Base-by-base conservation (phyloP, 1,284 basidiomycete genomes). In the Ceratobasidium papillatum region DNA sequence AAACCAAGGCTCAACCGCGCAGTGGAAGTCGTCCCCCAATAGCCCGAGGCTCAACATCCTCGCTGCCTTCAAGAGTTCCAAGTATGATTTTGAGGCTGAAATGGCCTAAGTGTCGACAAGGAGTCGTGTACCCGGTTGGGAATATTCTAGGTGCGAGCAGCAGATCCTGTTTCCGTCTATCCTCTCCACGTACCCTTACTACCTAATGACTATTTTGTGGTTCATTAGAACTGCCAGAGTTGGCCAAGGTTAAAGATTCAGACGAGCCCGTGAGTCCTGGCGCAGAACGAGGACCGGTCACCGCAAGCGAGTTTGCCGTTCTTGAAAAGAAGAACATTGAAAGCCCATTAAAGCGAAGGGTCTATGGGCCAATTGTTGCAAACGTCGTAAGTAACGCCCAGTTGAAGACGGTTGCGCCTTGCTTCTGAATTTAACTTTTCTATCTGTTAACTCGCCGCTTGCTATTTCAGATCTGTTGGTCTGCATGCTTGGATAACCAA, bases 401-500 rank as follows among this genome's bases (percentile, higher is more conserved):
- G 11, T 17, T 54, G n/a, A 25, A 30, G 11, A 19, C 12, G 3
- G 11, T 12, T 30, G 11, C 25, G 25, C 9, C 52, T 32, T 17
- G 1, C 27, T 34, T 12, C 8, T 11, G 3, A 17, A 30, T 1
- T 17, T 32, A 5, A 56, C 0, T 19, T 30, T 17, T 19, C 19
- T 14, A 2, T 65, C 25, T 45, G 22, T 43, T 54, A n/a, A 63
- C 11, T 61, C 19, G 38, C 17, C 41, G 22, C n/a, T 52, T 1
- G 9, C 34, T 38, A 17, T 17, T 54, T 32, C 27, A 73, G 71
- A 47, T 73, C 11, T 73, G 71, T 38, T 73, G 71, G 71, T 73
- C 71, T 36, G 71, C 71, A 5, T 73, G 71, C 36, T 63, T 73
- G 22, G 71, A 73, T n/a, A 63, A 47, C 12, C 71, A 73, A 41